Evolutionary conservation across 1,284 basidiomycete genomes (phyloP).

Genomic region (Apiotrichum sp.): DNA sequence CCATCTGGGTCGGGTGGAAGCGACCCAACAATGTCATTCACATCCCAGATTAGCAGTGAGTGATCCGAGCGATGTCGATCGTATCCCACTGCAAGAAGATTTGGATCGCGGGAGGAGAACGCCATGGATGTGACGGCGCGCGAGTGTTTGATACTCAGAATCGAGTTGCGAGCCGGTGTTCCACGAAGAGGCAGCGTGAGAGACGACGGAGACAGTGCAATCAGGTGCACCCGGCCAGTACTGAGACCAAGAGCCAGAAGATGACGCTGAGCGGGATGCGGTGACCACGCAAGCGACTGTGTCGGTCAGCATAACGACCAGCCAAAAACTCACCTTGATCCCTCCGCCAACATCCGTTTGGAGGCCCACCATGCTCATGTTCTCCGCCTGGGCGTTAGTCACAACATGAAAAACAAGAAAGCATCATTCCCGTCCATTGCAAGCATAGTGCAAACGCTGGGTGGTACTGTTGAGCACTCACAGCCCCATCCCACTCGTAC

Average conservation of each 20-base stretch:
- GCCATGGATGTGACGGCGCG: conserved; percentile 38
- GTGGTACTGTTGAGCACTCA: conserved; percentile 12
- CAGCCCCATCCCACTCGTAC: conserved; percentile 37
- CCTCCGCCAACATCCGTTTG: conserved; percentile 40
- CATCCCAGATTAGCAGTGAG: conserved; percentile 44
- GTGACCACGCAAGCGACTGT: conserved; percentile 41
- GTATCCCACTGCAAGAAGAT: conserved; percentile 38
- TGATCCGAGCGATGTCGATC: conserved; percentile 44
- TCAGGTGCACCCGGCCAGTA: conserved; percentile 33
- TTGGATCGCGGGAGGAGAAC: conserved; percentile 37
- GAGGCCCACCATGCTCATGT: conserved; percentile 37
- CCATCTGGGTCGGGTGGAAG: conserved; percentile 18
- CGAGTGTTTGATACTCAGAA: conserved; percentile 36
- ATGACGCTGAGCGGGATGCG: conserved; percentile 29
- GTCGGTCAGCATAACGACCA: background rate
- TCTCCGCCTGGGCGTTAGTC: conserved; percentile 5
- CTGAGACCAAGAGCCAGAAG: conserved; percentile 34
- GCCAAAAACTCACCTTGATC: conserved; percentile 8
- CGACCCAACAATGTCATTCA: conserved; percentile 27
- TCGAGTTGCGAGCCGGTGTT: conserved; percentile 17
- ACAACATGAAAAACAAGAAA: too few relatives aligned
- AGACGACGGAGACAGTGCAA: conserved; percentile 32
- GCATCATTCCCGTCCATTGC: background rate
- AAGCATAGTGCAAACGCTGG: too few relatives aligned
- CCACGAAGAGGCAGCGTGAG: conserved; percentile 21